Evolutionary conservation across 306 rosid species (phyloP), one percentile per base, ranked within the genome.

Genomic region (Citrullus mucosospermus): DNA sequence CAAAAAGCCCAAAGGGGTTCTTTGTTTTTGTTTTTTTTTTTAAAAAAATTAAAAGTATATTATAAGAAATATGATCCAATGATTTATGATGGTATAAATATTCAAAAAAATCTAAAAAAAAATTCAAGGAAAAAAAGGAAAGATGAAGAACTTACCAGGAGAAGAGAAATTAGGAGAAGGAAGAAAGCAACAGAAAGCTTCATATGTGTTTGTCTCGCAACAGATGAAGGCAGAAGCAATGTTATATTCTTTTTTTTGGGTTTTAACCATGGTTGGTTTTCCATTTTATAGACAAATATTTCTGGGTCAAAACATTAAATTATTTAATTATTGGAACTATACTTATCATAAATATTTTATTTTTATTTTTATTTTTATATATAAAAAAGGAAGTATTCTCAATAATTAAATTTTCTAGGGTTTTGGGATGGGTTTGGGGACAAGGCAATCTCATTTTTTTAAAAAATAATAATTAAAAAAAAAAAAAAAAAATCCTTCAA

Each of bases 161-260:
- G 71, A 34, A 84, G 81, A 61, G 69, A 36, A 46, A 83, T 67
- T 38, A 83, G 69, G 6, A 44, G 50, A 58, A 44, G n/a, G 76
- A 76, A 68, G 70, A 71, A 51, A 20, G 81, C 60, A 34, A 34
- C 10, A 32, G 61, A 34, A 50, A 55, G 65, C 60, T 78, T 78
- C 85, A 82, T 82, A 51, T 50, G 58, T 50, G 10, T 50, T 43
- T 44, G 13, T 18, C 17, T 13, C 30, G 13, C 54, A 72, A 46
- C 14, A 41, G 60, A 20, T 20, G 4, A 44, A 41, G 54, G 16
- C 1, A 73, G 56, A 50, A 36, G 32, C 28, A 17, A 22, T 41
- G 20, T 58, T 22, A 22, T 43, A 14, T 43, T 43, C 0, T 30
- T 43, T 43, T 43, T 10, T 32, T 0, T 11, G 59, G 38, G 57